phyloP scores from a whole-genome alignment of 139 green algal genomes.

The Coelastrella sp. region DNA sequence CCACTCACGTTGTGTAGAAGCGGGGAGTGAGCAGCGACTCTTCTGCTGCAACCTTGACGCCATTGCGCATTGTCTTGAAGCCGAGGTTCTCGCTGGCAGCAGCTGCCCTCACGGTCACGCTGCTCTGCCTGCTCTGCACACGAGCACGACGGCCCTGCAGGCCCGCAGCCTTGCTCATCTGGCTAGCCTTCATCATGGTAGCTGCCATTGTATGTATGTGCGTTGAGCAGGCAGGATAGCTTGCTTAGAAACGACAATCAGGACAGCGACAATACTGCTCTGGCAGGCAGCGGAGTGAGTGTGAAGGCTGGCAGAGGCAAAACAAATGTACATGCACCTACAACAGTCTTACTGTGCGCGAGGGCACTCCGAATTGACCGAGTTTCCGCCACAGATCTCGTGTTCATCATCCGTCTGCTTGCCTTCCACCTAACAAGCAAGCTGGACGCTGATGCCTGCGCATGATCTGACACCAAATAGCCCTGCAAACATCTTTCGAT shows the following conservation, averaged over 20 bases:
- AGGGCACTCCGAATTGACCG: neutral
- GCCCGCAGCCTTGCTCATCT: conserved; percentile 19
- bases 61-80: conserved; percentile 74
- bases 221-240: neutral
- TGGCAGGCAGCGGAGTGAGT: neutral
- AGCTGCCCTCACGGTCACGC: conserved; percentile 41
- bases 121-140: neutral
- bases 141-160: conserved; percentile 2
- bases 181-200: conserved; percentile 46
- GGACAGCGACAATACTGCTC: neutral
- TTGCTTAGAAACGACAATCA: neutral
- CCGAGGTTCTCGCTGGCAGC: conserved; percentile 47
- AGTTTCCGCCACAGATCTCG: conserved; percentile 10
- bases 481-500: no score
- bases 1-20: conserved; percentile 95
- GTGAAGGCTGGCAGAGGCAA: neutral
- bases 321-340: neutral
- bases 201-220: conserved; percentile 32
- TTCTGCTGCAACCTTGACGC: conserved; percentile 87
- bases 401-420: neutral
- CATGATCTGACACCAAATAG: no score
- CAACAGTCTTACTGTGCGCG: neutral
- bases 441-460: no score
- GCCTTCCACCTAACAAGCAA: neutral
- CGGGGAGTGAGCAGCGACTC: conserved; percentile 95